phyloP scores from a whole-genome alignment of 176 grass and related monocot species.

The Bolboschoenus planiculmis region DNA sequence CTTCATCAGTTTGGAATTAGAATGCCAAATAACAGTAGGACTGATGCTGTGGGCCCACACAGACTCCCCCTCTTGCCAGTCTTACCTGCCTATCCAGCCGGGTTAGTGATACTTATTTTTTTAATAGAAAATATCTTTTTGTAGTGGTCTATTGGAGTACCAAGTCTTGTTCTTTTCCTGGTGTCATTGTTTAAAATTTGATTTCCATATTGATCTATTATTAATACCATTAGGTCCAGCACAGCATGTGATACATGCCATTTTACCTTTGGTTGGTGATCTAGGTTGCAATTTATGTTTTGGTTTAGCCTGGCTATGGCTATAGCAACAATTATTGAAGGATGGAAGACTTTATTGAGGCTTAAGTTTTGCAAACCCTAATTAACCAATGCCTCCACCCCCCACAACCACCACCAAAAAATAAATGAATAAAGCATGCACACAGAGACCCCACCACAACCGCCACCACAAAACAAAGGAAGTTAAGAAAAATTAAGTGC shows the following conservation, averaged over 20 bases:
- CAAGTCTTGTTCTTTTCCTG: not conserved
- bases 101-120: not conserved
- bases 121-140: not conserved
- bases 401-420: not conserved
- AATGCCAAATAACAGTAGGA: constrained; percentile 5
- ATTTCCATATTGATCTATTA: not conserved
- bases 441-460: not conserved
- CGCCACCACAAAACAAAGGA: not conserved
- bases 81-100: constrained; percentile 9
- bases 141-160: not conserved
- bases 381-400: not conserved
- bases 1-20: constrained; percentile 11
- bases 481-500: not conserved
- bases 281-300: not conserved
- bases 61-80: constrained; percentile 5
- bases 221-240: not conserved
- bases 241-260: not conserved
- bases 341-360: not conserved
- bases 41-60: not conserved
- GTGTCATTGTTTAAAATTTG: not conserved
- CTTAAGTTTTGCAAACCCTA: not conserved
- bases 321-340: not conserved
- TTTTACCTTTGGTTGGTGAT: not conserved
- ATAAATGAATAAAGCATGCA: not conserved
- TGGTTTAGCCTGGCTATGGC: not conserved